Evolutionary conservation across 75 land plant species (phyloP), one percentile per base, ranked within the genome.

Genomic region (Sequoiadendron giganteum): DNA sequence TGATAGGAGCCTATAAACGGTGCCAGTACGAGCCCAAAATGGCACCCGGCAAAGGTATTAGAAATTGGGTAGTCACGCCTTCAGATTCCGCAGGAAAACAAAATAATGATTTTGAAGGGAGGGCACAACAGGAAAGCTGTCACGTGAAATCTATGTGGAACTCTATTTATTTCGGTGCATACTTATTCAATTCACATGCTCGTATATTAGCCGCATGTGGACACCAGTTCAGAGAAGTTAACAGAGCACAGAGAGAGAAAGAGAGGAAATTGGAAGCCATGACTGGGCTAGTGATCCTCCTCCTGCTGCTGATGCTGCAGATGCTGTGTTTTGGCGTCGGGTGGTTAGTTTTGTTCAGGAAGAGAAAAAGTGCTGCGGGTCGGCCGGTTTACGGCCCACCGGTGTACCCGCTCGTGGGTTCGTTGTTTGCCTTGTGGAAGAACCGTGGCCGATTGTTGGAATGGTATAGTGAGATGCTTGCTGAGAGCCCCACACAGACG

Each of bases 401-500:
- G 36, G 30, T 38, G 30, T 88, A 88, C 43, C 88, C 88, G 0
- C 14, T 88, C 2, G 61, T 88, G 5, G 88, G 88, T 5, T 42
- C 42, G 7, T 16, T 76, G 13, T 85, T 88, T 36, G 28, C 77
- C 11, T 10, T 88, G 3, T 48, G 45, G 47, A 39, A 61, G 70
- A 90, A 90, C 56, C 3, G 21, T 0, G 19, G 68, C 61, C 34
- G 91, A 21, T 9, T 90, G 11, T 13, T 61, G 3, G 85, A 90
- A 3, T 90, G 89, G 85, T 3, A 38, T 16, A 28, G 92, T 21
- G 90, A 93, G 34, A 79, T 92, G 36, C 87, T 95, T 1, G 15
- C 81, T 3, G 45, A 45, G n/a, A 85, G 92, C 0, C 91, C 96
- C 2, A 88, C 93, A 16, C 87, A 88, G 28, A 95, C 94, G 14